A percentile compares a stretch with the other conserved stretches of the same genome.
phyloP scores from a whole-genome alignment of 75 land plant genomes.

The Pinus tabuliformis region DNA sequence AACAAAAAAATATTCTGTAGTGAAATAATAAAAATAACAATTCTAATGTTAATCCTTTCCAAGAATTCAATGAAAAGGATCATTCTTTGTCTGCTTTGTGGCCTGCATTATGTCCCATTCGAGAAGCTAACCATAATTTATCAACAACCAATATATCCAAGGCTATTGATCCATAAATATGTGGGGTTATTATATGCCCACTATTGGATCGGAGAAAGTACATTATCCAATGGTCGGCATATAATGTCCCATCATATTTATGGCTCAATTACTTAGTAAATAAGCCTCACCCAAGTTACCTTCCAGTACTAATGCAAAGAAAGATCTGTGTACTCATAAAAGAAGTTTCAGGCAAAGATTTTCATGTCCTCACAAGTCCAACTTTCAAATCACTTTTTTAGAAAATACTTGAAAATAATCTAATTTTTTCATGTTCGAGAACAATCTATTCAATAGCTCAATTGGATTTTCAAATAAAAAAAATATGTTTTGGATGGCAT shows the following conservation, averaged over 20 bases:
- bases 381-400: background rate
- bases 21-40: background rate
- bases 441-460: background rate
- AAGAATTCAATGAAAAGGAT: background rate
- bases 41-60: background rate
- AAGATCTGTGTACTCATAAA: background rate
- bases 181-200: too few relatives aligned
- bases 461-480: background rate
- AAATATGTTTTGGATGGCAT: constrained; percentile 11
- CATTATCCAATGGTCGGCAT: too few relatives aligned
- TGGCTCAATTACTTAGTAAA: too few relatives aligned
- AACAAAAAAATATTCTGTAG: background rate
- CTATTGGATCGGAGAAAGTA: too few relatives aligned
- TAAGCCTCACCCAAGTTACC: too few relatives aligned
- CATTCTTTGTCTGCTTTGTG: background rate
- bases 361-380: too few relatives aligned
- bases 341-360: background rate
- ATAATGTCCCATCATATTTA: too few relatives aligned
- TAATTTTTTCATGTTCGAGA: background rate
- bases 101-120: background rate
- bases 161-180: too few relatives aligned
- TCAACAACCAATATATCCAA: too few relatives aligned
- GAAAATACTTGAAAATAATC: background rate
- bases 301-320: background rate
- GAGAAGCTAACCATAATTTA: background rate